Evolutionary conservation across 305 asterid genomes (phyloP).

Genomic region (Solanum aculeatissimum): DNA sequence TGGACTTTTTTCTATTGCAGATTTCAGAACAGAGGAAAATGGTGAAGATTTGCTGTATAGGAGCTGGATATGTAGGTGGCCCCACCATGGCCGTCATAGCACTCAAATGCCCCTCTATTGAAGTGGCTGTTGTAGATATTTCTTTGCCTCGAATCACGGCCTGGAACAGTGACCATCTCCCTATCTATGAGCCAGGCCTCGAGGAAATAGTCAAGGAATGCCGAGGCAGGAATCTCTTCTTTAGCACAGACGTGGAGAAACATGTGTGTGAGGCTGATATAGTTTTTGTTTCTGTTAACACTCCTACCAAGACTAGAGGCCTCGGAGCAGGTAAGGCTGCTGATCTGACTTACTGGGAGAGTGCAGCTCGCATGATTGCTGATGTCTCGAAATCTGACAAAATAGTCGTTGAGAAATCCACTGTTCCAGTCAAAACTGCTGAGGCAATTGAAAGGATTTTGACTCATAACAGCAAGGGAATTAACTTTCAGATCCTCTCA

Average conservation of each 20-base stretch:
- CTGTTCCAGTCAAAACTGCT: conserved; percentile 73
- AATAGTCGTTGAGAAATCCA: conserved; percentile 65
- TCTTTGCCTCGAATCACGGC: conserved; percentile 63
- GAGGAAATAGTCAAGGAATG: conserved; percentile 82
- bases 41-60: conserved; percentile 96
- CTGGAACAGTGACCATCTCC: conserved; percentile 86
- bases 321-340: conserved; percentile 77
- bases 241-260: conserved; percentile 72
- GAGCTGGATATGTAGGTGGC: conserved; percentile 94
- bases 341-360: conserved; percentile 71
- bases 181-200: conserved; percentile 94
- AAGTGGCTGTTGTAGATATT: conserved; percentile 84
- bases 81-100: conserved; percentile 96
- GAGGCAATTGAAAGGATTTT: conserved; percentile 66
- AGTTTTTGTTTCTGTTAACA: conserved; percentile 62
- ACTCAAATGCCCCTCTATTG: conserved; percentile 62
- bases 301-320: conserved; percentile 69
- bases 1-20: not conserved
- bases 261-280: conserved; percentile 67
- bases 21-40: conserved; percentile 11
- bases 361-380: conserved; percentile 77
- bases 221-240: conserved; percentile 70
- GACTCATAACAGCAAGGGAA: conserved; percentile 72
- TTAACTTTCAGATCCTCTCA: conserved; percentile 62
- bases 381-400: conserved; percentile 64